Conservation (phyloP, 2,329 filamentous ascomycete genomes). For the Fusarium beomiforme region DNA sequence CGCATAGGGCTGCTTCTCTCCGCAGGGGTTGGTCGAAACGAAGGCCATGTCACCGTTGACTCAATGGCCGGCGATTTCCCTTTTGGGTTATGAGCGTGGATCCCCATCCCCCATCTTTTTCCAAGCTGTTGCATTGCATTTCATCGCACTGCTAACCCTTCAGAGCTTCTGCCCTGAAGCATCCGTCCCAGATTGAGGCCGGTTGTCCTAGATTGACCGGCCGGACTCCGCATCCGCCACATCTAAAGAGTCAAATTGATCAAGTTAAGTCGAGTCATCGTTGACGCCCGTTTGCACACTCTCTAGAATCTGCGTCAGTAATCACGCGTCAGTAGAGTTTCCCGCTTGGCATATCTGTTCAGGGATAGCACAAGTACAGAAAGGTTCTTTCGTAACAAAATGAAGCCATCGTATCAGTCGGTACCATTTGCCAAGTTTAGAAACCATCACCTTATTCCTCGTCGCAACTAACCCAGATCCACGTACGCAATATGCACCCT, state of each 20-base stretch:
- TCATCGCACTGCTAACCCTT: slow-evolving; percentile 29
- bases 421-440: slow-evolving; percentile 5
- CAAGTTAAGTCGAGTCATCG: slow-evolving; percentile 24
- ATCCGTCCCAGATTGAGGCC: slow-evolving; percentile 20
- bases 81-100: slow-evolving; percentile 19
- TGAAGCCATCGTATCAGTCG: slow-evolving; percentile 22
- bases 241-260: background rate
- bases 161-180: slow-evolving; percentile 19
- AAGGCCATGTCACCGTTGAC: slow-evolving; percentile 39
- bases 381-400: background rate
- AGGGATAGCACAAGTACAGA: background rate
- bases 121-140: slow-evolving; percentile 19
- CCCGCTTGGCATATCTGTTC: slow-evolving; percentile 21
- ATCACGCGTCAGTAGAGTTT: slow-evolving; percentile 2
- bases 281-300: slow-evolving; percentile 26
- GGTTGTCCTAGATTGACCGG: slow-evolving; percentile 26
- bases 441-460: background rate
- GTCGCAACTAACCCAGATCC: background rate
- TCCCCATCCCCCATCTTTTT: slow-evolving; percentile 16
- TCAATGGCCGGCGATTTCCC: slow-evolving; percentile 41
- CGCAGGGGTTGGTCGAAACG: slow-evolving; percentile 28
- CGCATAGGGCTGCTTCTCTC: slow-evolving; percentile 43
- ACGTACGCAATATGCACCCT: slow-evolving; percentile 21
- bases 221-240: slow-evolving; percentile 9
- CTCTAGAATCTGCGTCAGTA: slow-evolving; percentile 19